phyloP scores from a whole-genome alignment of 2,329 filamentous ascomycete genomes.

The Dactylellina haptotyla region DNA sequence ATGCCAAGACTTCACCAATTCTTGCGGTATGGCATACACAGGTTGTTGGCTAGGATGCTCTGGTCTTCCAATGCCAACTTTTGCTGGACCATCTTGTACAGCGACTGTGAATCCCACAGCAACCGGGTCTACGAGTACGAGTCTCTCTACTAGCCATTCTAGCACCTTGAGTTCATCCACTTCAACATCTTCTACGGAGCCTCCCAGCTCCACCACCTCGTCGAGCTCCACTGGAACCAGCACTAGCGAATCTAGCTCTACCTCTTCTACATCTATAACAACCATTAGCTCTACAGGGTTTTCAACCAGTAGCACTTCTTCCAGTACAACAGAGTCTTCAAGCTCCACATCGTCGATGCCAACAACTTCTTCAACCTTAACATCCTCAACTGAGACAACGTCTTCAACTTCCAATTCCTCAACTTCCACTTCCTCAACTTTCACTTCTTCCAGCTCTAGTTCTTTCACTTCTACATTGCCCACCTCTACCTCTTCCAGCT shows the following conservation, averaged over 20 bases:
- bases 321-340: background rate
- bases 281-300: no score
- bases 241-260: background rate
- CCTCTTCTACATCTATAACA: background rate
- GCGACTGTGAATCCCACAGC: no score
- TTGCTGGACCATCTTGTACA: background rate
- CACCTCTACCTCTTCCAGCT: no score
- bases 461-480: no score
- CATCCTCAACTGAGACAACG: background rate
- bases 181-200: no score
- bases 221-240: background rate
- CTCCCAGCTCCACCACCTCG: no score
- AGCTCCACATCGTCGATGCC: background rate
- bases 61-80: background rate
- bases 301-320: no score
- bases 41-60: constrained; percentile 1
- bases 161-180: no score
- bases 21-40: background rate
- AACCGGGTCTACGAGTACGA: no score
- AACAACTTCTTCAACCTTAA: no score
- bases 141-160: no score
- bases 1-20: background rate
- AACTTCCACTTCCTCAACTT: background rate
- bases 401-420: background rate
- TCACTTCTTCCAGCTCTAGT: no score